Evolutionary conservation across 139 green algal genomes (phyloP), one percentile per base, ranked within the genome.

Genomic region (Asterochloris erici): DNA sequence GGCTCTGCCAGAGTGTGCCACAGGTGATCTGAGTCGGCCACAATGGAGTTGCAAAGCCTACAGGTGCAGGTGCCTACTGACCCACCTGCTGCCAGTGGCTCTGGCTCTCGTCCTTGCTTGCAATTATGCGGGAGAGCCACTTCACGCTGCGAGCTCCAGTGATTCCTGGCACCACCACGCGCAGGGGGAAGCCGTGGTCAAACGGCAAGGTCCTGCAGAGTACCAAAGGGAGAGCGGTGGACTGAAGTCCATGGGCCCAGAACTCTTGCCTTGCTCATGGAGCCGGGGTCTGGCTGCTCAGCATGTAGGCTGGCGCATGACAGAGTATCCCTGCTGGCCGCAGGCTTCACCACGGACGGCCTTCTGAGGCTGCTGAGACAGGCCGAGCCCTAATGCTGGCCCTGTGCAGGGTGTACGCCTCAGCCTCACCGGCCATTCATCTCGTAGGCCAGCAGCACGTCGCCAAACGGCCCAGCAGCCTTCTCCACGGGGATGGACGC

Each of bases 371-470:
- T 21, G 66, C 66, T 71, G 66, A 21, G 66, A 24, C 66, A 26
- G 66, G 19, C 66, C 66, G 4, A 9, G 66, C 66, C 4, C 19
- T 71, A 9, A 54, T 54, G 38, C 38, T 54, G 38, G 38, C 38
- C 38, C 38, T 54, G 38, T 54, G 38, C 38, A 54, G 38, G 38
- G 38, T 54, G 38, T 54, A 54, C 6, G 38, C 38, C 38, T 6
- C 60, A 21, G 75, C 10, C 69, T 14, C 26, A 84, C 83, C 91
- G 60, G 4, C 95, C 95, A 81, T 98, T 98, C 96, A 98, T 98
- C 81, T 97, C 92, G 81, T 94, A 98, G 0, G 95, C 95, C 66
- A 98, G 85, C 66, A 98, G 85, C 66, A 96, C 93, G 70, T 98
- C 94, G 68, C 81, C 89, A 54, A 70, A 28, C 0, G 78, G 79